phyloP scores from a whole-genome alignment of 108 stramenopile genomes.

The Conticribra weissflogii region DNA sequence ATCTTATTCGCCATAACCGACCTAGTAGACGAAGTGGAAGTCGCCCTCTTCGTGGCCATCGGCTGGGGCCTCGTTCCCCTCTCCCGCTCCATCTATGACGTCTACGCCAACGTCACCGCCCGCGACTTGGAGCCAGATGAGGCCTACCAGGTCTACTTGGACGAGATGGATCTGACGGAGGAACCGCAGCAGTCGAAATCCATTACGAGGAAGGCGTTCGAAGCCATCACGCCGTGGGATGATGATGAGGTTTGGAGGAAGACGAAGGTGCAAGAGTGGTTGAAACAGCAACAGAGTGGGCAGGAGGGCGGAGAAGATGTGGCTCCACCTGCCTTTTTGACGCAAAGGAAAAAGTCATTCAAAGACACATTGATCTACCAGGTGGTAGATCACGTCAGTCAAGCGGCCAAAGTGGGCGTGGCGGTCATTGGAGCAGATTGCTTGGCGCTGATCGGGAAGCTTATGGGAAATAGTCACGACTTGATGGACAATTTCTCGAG shows the following conservation, averaged over 20 bases:
- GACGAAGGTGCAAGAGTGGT: constrained; percentile 11
- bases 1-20: constrained; percentile 19
- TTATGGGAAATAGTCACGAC: constrained; percentile 24
- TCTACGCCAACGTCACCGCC: constrained; percentile 19
- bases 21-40: constrained; percentile 24
- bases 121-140: neutral
- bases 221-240: constrained; percentile 37
- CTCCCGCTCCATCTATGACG: constrained; percentile 12
- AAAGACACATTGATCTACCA: constrained; percentile 25
- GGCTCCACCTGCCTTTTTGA: too few species aligned
- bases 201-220: constrained; percentile 13
- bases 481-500: constrained; percentile 20
- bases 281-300: too few species aligned
- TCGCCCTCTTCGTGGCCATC: constrained; percentile 24
- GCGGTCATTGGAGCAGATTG: constrained; percentile 30
- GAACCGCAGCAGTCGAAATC: constrained; percentile 1
- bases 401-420: constrained; percentile 29
- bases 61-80: constrained; percentile 43
- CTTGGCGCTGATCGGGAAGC: constrained; percentile 10
- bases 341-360: neutral
- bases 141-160: neutral
- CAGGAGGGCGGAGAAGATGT: too few species aligned
- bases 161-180: neutral
- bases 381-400: constrained; percentile 45
- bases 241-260: constrained; percentile 8